Percentiles rank a stretch among this genome's conserved stretches.
phyloP scores from a whole-genome alignment of 2,329 filamentous ascomycete species.

The Penicillium aurantiogriseum region DNA sequence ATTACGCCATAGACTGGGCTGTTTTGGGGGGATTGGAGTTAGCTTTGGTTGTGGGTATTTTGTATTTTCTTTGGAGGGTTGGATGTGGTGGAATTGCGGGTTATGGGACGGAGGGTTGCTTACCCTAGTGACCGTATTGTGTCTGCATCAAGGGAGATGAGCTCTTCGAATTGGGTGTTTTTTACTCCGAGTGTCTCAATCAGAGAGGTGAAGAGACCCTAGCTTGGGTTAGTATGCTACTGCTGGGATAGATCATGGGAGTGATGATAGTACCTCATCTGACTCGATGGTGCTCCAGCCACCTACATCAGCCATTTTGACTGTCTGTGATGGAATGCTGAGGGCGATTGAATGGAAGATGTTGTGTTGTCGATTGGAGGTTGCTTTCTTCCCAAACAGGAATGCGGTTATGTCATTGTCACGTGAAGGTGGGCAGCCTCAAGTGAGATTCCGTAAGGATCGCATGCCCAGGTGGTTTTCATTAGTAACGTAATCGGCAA shows the following conservation, averaged over 20 bases:
- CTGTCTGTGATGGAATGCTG: constrained; percentile 47
- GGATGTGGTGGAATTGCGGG: constrained; percentile 2
- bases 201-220: constrained; percentile 96
- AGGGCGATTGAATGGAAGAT: background rate
- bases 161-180: constrained; percentile 94
- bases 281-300: constrained; percentile 99
- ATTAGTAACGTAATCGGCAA: no score
- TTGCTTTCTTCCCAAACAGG: constrained; percentile 9
- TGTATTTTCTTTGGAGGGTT: background rate
- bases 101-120: background rate
- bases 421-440: background rate
- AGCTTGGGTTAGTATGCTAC: constrained; percentile 9
- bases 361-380: constrained; percentile 1
- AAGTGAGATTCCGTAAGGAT: no score
- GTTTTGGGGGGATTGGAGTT: constrained; percentile 3
- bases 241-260: background rate
- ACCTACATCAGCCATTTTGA: constrained; percentile 55
- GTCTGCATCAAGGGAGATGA: constrained; percentile 81
- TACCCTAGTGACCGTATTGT: constrained; percentile 46
- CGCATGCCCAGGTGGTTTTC: no score
- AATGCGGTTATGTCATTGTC: constrained; percentile 17
- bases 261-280: constrained; percentile 72
- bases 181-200: constrained; percentile 90
- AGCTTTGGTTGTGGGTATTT: background rate
- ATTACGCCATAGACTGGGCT: constrained; percentile 91